Base-by-base conservation (phyloP, 2,329 filamentous ascomycete species). In the Aspergillus persii region DNA sequence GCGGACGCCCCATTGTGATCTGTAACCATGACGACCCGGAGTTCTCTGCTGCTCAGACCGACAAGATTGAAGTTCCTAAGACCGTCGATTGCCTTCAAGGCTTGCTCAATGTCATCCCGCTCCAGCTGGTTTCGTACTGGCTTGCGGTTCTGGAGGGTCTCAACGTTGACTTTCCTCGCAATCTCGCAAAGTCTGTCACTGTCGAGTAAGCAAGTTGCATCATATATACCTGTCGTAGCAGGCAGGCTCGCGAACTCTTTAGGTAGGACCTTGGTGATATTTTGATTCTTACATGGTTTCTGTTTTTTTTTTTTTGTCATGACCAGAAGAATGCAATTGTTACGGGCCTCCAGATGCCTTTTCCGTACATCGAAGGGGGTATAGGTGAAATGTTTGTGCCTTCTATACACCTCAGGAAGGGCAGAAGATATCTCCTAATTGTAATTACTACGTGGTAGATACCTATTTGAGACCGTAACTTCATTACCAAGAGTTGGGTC, bases 51-150 rank as follows among this genome's bases (percentile, higher is more conserved):
- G 90, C 89, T 66, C 89, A 94, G 81, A 95, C 93, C 46, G 91
- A 96, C 83, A 96, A 94, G 84, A 98, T 99, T 68, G 93, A 97
- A 83, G 91, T 99, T 61, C 95, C 95, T 68, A 89, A 90, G 84
- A 98, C 94, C 6, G 92, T 97, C 61, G 95, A 99, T 75, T 90
- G 89, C 71, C 86, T 99, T 59, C 95, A 99, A 83, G 95, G 95
- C 77, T 89, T 99, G 69, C 86, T 99, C 74, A 99, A 99, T 79
- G 95, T 99, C 72, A 91, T 99, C 68, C 95, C 95, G 54, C 85
- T 99, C 72, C 95, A 99, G 83, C 85, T 99, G 70, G 97, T 99
- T 81, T 91, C 95, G 61, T 99, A 99, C 86, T 98, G 95, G 94
- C 87, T 99, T 66, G 95, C 95, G 56, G 94, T 99, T 71, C 89